Conservation (phyloP, 352 stramenopile species). For the Globisporangium polare region DNA sequence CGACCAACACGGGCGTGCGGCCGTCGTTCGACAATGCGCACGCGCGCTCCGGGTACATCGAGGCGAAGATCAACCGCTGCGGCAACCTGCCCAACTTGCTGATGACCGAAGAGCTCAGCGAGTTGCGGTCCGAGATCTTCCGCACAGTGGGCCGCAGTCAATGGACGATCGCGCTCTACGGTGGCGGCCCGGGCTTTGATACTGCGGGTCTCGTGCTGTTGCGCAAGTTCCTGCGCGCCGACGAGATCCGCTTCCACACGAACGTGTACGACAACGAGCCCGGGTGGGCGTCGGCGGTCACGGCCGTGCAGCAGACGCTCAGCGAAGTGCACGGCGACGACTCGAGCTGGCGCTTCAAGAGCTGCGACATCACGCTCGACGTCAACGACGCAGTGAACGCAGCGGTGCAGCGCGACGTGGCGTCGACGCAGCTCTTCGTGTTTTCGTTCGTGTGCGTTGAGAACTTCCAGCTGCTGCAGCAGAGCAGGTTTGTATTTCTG, state of each 20-base stretch:
- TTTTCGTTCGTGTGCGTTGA: conserved; percentile 77
- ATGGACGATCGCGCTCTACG: conserved; percentile 42
- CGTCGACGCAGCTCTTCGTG: conserved; percentile 40
- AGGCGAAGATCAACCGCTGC: conserved; percentile 69
- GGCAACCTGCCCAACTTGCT: conserved; percentile 60
- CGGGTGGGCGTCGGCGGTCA: conserved; percentile 45
- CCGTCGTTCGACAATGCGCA: conserved; percentile 57
- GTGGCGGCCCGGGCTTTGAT: conserved; percentile 59
- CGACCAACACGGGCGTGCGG: conserved; percentile 60
- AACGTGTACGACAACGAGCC: conserved; percentile 74
- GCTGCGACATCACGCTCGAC: conserved; percentile 60
- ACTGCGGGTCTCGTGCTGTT: conserved; percentile 50
- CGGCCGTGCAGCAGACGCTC: conserved; percentile 29
- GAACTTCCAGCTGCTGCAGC: conserved; percentile 51
- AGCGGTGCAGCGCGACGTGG: conserved; percentile 22
- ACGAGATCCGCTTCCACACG: conserved; percentile 38
- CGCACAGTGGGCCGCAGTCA: background rate
- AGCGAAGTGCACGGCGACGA: conserved; percentile 18
- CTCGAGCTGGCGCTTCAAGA: conserved; percentile 35
- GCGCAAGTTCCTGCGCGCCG: conserved; percentile 44
- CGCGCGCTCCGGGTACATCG: conserved; percentile 60
- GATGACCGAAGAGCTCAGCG: conserved; percentile 42
- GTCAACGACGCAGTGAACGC: conserved; percentile 33
- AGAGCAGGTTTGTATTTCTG: conserved; percentile 46
- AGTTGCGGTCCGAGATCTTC: conserved; percentile 55